Base-by-base conservation (phyloP, 2,329 filamentous ascomycete species). In the Colletotrichum sansevieriae region DNA sequence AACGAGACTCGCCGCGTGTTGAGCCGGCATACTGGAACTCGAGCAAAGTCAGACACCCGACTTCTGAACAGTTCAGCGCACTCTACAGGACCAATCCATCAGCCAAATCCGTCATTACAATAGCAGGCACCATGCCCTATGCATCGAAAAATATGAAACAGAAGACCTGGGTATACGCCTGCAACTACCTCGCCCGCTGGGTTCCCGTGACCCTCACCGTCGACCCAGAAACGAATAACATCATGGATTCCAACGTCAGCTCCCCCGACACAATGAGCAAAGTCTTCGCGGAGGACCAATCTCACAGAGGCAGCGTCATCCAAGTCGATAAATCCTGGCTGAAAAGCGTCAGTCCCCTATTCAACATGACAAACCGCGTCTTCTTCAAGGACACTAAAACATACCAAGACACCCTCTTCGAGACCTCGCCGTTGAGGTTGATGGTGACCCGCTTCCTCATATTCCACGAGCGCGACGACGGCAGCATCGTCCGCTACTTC, bases 191-290 rank as follows among this genome's bases (percentile, higher is more conserved):
- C 33, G 59, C 54, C 18, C 54, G 55, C 20, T 65, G 63, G 63
- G 54, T 60, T 0, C 63, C 63, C 9, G 20, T 46, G 1, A 18
- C 15, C 4, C 11, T 65, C 44, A 52, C 12, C 20, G 44, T 65
- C 25, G 63, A 65, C 18, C 54, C 63, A 3, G n/a, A 39, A 4
- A 22, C 33, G 22, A 59, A 22, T 29, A 46, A 51, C 44, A 37
- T 60, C 6, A 47, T 65, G 18, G 54, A 59, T 22, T 49, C 63
- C 43, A 65, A 51, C 33, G 43, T 65, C 54, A 65, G 52, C 37
- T 49, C 46, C 25, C 25, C 44, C 11, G n/a, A 37, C 4, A 15
- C 18, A 7, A 37, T 65, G 33, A 33, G 59, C 13, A 20, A 37
- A 18, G 25, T 46, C 15, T 51, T 47, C 44, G 6, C 20, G 11